These are phyloP conservation scores for Penstemon davidsonii DNA, from an alignment of 257 asterid genomes.

Conservation along the genomic window DNA sequence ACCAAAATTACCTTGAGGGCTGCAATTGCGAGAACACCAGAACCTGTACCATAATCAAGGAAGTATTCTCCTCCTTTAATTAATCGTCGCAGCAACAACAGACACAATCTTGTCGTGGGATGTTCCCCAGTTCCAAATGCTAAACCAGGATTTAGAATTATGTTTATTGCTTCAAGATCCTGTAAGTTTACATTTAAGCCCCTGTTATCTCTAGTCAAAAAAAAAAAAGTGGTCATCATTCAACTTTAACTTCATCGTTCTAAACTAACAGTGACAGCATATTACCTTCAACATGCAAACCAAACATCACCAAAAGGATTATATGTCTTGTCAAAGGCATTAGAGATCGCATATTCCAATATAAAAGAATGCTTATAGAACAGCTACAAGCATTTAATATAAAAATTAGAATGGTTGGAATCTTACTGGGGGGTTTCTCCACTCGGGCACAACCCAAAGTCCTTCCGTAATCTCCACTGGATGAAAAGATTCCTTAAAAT, in stretches of 20 bases:
- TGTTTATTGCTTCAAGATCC: constrained; percentile 75
- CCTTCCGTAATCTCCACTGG: constrained; percentile 78
- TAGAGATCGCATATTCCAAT: neutral
- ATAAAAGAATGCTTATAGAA: neutral
- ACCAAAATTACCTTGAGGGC: constrained; percentile 64
- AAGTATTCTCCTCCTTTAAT: constrained; percentile 83
- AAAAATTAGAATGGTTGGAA: constrained; percentile 21
- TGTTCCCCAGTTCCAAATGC: constrained; percentile 99
- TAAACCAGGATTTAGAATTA: constrained; percentile 83
- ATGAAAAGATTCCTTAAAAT: constrained; percentile 73
- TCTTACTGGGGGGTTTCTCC: constrained; percentile 84
- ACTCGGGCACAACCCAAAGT: constrained; percentile 92
- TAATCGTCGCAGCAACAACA: constrained; percentile 56
- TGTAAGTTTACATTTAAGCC: constrained; percentile 32
- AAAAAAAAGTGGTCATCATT: neutral
- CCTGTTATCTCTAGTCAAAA: constrained; percentile 5
- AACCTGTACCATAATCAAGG: constrained; percentile 95
- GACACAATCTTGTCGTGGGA: constrained; percentile 86
- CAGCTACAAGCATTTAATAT: constrained; percentile 7
- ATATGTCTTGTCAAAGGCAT: neutral
- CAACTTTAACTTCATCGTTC: neutral
- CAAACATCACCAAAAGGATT: neutral
- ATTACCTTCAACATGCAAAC: neutral
- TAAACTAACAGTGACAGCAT: neutral
- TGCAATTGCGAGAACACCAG: constrained; percentile 92